A percentile compares a stretch with the other conserved stretches of the same genome.
phyloP scores from a whole-genome alignment of 257 asterid species.

The Cinchona pubescens region DNA sequence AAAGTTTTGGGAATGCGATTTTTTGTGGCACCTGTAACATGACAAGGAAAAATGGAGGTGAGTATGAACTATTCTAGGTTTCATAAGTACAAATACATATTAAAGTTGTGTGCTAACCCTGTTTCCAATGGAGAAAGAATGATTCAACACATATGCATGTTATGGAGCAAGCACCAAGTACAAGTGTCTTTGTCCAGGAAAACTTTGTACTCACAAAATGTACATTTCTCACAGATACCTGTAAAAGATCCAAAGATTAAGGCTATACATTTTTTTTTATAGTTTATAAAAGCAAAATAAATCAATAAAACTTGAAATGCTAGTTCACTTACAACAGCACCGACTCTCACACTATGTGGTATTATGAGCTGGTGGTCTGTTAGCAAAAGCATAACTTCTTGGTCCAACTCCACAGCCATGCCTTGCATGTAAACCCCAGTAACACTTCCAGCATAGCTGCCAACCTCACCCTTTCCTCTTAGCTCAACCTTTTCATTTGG shows the following conservation, averaged over 20 bases:
- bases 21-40: conserved; percentile 55
- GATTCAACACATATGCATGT: conserved; percentile 66
- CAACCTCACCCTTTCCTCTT: conserved; percentile 58
- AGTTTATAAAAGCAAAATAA: not conserved
- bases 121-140: conserved; percentile 79
- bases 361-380: conserved; percentile 56
- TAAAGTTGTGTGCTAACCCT: conserved; percentile 42
- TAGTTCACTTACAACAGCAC: conserved; percentile 65
- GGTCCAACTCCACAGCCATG: conserved; percentile 83
- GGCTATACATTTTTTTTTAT: not conserved
- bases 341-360: conserved; percentile 83
- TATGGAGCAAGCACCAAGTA: conserved; percentile 80
- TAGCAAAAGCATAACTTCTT: conserved; percentile 53
- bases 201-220: conserved; percentile 77
- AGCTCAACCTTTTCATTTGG: conserved; percentile 11
- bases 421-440: conserved; percentile 77
- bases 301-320: not conserved
- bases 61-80: conserved; percentile 12
- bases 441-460: conserved; percentile 67
- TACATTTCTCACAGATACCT: conserved; percentile 74
- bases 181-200: conserved; percentile 64
- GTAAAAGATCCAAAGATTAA: conserved; percentile 15
- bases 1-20: conserved; percentile 46
- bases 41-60: conserved; percentile 17
- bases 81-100: not conserved